phyloP scores from a whole-genome alignment of 305 asterid species.

The Rubia tinctorum region DNA sequence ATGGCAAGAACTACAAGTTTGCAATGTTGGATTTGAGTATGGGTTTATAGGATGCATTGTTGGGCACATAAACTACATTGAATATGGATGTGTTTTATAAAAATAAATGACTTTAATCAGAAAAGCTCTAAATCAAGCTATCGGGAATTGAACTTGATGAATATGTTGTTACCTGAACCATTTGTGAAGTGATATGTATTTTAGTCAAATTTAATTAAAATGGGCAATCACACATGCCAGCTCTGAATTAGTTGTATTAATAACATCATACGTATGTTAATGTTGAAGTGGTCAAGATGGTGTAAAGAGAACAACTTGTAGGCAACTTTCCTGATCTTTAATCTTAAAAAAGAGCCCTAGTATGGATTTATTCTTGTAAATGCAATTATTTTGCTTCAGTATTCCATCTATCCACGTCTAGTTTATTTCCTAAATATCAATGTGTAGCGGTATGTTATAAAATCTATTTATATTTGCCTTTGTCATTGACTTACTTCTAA shows the following conservation, averaged over 20 bases:
- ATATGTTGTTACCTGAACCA: not conserved
- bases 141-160: not conserved
- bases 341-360: not conserved
- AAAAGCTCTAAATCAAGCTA: not conserved
- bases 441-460: not conserved
- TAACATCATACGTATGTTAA: too few relatives aligned
- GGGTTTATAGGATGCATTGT: not conserved
- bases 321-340: slow-evolving; percentile 30
- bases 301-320: slow-evolving; percentile 90
- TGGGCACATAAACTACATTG: not conserved
- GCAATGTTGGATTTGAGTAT: not conserved
- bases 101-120: not conserved
- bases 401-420: not conserved
- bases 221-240: too few relatives aligned
- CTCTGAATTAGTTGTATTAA: too few relatives aligned
- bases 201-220: too few relatives aligned
- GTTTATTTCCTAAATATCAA: not conserved
- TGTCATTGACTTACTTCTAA: not conserved
- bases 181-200: too few relatives aligned
- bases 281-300: slow-evolving; percentile 29
- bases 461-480: not conserved
- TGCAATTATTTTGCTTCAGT: not conserved
- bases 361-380: not conserved
- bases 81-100: not conserved
- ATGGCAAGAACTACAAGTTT: not conserved